phyloP scores from a whole-genome alignment of 2,329 filamentous ascomycete species.

The Pseudonectria foliicola region DNA sequence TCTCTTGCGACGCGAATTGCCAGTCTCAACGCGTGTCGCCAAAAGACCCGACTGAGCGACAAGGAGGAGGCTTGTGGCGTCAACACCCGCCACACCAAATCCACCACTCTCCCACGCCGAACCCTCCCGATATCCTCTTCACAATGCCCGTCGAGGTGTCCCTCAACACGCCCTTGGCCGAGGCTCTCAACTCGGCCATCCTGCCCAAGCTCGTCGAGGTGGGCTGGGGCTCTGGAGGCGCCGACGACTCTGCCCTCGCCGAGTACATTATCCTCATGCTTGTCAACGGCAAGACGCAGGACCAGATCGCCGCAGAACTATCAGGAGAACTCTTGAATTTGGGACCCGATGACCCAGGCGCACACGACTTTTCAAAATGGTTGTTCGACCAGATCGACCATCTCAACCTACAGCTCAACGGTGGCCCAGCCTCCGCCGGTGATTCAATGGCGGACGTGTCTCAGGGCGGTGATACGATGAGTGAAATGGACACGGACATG shows the following conservation, averaged over 20 bases:
- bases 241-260: slow-evolving; percentile 73
- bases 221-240: slow-evolving; percentile 77
- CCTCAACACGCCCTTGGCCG: slow-evolving; percentile 74
- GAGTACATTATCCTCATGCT: slow-evolving; percentile 98
- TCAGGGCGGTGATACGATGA: slow-evolving; percentile 28
- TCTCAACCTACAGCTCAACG: slow-evolving; percentile 58
- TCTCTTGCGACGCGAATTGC: slow-evolving; percentile 21
- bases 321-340: slow-evolving; percentile 80
- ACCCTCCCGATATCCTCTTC: slow-evolving; percentile 10
- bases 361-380: slow-evolving; percentile 81
- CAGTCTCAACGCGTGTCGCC: slow-evolving; percentile 16
- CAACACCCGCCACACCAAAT: slow-evolving; percentile 13
- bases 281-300: slow-evolving; percentile 86
- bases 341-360: slow-evolving; percentile 73
- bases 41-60: slow-evolving; percentile 5
- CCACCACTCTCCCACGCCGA: slow-evolving; percentile 4
- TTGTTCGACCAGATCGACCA: slow-evolving; percentile 79
- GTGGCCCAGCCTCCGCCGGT: slow-evolving; percentile 28
- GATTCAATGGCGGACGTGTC: slow-evolving; percentile 25
- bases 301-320: slow-evolving; percentile 82
- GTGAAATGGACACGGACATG: slow-evolving; percentile 66
- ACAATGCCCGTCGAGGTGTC: slow-evolving; percentile 73
- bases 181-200: slow-evolving; percentile 74
- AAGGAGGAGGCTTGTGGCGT: slow-evolving; percentile 13
- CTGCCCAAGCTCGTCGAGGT: slow-evolving; percentile 89